Conservation (phyloP, 106 monocot species). For the Dendrobium catenatum region DNA sequence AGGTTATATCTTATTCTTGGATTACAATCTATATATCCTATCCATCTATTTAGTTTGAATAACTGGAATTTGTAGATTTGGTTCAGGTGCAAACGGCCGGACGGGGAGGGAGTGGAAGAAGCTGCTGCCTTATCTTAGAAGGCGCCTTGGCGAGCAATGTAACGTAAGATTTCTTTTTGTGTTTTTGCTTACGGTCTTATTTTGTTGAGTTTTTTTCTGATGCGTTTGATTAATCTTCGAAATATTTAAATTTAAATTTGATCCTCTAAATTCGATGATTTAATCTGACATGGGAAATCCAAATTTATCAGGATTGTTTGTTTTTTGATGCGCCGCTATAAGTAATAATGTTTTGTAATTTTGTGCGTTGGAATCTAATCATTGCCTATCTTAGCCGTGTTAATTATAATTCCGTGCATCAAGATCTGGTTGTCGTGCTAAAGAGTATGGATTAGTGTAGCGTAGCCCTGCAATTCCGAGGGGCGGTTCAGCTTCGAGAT, state of each 20-base stretch:
- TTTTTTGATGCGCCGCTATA: neutral
- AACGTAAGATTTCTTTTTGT: constrained; percentile 38
- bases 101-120: constrained; percentile 97
- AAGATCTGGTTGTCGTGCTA: neutral
- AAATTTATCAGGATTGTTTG: neutral
- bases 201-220: neutral
- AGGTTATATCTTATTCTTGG: constrained; percentile 22
- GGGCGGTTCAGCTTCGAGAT: neutral
- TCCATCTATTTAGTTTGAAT: neutral
- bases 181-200: neutral
- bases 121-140: constrained; percentile 66
- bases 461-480: neutral
- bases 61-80: neutral
- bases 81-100: constrained; percentile 86
- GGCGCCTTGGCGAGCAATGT: constrained; percentile 54
- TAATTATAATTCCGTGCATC: neutral
- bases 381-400: neutral
- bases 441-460: neutral
- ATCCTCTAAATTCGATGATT: neutral
- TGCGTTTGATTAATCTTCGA: neutral
- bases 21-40: neutral
- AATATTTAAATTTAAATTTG: neutral
- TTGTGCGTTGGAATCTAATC: neutral
- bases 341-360: neutral
- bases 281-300: neutral